phyloP scores from a whole-genome alignment of 352 stramenopile genomes.

The Pythium apleroticum region DNA sequence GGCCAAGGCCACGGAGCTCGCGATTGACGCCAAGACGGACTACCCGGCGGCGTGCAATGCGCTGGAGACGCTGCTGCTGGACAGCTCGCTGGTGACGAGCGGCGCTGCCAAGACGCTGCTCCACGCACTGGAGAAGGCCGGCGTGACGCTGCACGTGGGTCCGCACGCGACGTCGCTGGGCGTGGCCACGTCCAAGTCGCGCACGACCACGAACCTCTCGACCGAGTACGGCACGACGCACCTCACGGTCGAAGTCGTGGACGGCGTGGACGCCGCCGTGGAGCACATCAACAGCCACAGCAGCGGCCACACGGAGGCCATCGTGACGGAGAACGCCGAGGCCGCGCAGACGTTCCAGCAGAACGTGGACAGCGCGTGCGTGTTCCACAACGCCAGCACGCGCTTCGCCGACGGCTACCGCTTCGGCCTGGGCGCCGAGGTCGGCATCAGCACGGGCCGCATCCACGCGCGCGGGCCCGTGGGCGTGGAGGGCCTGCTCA shows the following conservation, averaged over 20 bases:
- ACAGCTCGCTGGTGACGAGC: conserved; percentile 83
- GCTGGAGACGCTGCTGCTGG: conserved; percentile 95
- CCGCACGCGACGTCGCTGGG: conserved; percentile 80
- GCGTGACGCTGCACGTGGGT: conserved; percentile 93
- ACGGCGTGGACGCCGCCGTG: conserved; percentile 88
- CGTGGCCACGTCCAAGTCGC: conserved; percentile 67
- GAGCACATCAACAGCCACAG: conserved; percentile 96
- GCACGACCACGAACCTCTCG: conserved; percentile 76
- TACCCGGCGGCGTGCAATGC: conserved; percentile 98
- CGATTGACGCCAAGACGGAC: conserved; percentile 98
- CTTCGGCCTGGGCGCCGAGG: conserved; percentile 97
- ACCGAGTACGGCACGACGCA: conserved; percentile 95
- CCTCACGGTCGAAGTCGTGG: conserved; percentile 94
- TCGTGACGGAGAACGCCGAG: conserved; percentile 92
- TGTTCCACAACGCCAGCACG: conserved; percentile 98
- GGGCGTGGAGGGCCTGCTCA: conserved; percentile 96
- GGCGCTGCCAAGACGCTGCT: conserved; percentile 80
- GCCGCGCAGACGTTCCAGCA: conserved; percentile 74
- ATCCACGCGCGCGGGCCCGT: conserved; percentile 97
- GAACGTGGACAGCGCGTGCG: conserved; percentile 94
- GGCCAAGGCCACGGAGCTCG: conserved; percentile 84
- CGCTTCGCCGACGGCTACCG: conserved; percentile 95
- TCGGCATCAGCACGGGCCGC: conserved; percentile 96
- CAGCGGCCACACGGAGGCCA: conserved; percentile 97
- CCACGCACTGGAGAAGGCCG: conserved; percentile 78